Percentiles rank a stretch among this genome's conserved stretches.
These are phyloP conservation scores for Jaltomata sinuosa DNA, from an alignment of 257 asterid genomes.

Conservation along the genomic window DNA sequence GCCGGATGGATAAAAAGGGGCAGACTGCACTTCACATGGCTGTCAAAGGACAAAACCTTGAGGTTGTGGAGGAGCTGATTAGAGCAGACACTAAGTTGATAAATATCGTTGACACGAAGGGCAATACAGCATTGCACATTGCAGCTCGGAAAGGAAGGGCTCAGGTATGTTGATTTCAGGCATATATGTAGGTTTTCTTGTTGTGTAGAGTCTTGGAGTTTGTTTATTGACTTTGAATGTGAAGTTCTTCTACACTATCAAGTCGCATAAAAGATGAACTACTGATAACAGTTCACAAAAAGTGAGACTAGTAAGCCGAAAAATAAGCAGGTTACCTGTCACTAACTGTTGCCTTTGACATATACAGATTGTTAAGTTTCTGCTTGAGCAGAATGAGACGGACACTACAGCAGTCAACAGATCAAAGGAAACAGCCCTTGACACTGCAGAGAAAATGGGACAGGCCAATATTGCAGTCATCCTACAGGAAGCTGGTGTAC, in stretches of 20 bases:
- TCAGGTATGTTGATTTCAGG: conserved; percentile 17
- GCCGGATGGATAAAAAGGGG: conserved; percentile 36
- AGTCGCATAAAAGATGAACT: background rate
- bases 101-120: conserved; percentile 33
- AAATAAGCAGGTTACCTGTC: background rate
- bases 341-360: background rate
- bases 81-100: conserved; percentile 17
- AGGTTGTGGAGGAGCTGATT: conserved; percentile 31
- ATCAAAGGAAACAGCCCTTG: conserved; percentile 33
- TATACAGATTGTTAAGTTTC: conserved; percentile 30
- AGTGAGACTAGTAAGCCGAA: background rate
- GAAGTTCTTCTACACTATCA: background rate
- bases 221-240: background rate
- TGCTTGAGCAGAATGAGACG: conserved; percentile 21
- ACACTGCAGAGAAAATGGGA: conserved; percentile 31
- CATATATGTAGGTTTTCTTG: background rate
- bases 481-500: conserved; percentile 24
- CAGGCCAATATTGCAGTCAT: conserved; percentile 16
- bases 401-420: conserved; percentile 23
- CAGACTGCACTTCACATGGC: conserved; percentile 52
- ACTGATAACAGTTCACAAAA: background rate
- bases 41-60: conserved; percentile 38
- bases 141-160: conserved; percentile 37
- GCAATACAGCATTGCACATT: conserved; percentile 34
- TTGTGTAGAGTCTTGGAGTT: background rate